These are phyloP conservation scores for Stevia rebaudiana DNA, from an alignment of 140 eudicot genomes.

Conservation along the genomic window DNA sequence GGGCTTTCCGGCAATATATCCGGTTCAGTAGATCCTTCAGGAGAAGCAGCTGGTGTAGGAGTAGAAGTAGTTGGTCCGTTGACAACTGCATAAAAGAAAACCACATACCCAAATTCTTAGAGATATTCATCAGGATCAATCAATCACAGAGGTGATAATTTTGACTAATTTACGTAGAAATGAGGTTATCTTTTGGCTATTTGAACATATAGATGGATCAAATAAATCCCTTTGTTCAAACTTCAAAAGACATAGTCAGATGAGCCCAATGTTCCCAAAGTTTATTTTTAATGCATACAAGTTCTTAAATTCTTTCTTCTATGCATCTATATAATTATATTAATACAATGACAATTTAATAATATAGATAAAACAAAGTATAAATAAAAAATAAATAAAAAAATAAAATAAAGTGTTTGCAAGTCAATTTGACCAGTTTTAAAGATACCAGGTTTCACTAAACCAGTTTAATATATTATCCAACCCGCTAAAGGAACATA, in stretches of 20 bases:
- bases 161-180: neutral
- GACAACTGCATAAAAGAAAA: conserved; percentile 27
- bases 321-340: neutral
- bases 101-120: neutral
- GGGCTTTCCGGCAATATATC: conserved; percentile 36
- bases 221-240: too few relatives aligned
- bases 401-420: neutral
- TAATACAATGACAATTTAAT: neutral
- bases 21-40: conserved; percentile 46
- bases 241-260: neutral
- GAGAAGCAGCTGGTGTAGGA: conserved; percentile 55
- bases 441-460: neutral
- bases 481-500: neutral
- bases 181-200: too few relatives aligned
- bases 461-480: neutral
- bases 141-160: neutral
- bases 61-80: conserved; percentile 40
- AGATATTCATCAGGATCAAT: neutral
- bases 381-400: too few relatives aligned
- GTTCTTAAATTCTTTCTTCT: neutral
- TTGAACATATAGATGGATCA: too few relatives aligned
- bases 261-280: neutral
- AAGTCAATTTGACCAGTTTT: neutral
- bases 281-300: neutral
- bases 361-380: too few relatives aligned